Evolutionary conservation across 1,284 basidiomycete genomes (phyloP).

Genomic region (Afroboletus lepidellus): DNA sequence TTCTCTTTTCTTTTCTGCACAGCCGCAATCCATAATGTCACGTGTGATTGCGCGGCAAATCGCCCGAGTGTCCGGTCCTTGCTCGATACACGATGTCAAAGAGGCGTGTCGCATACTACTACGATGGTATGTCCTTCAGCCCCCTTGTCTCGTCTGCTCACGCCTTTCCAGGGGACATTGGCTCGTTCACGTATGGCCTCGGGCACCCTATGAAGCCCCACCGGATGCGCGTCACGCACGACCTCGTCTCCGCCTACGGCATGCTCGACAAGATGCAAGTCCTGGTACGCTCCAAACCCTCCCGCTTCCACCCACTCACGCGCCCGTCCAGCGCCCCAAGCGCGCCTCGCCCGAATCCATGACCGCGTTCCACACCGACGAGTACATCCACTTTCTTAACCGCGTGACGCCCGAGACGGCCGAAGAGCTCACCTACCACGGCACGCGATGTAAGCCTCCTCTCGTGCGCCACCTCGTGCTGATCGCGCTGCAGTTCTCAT

Average conservation of each 20-base stretch:
- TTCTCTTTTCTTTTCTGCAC: background rate
- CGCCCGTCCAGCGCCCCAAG: conserved; percentile 64
- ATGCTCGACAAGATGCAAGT: conserved; percentile 92
- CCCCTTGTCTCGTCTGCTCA: conserved; percentile 3
- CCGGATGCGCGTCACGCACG: conserved; percentile 90
- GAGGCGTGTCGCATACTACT: conserved; percentile 61
- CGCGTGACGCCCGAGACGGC: conserved; percentile 88
- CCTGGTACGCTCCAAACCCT: conserved; percentile 49
- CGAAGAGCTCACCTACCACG: conserved; percentile 81
- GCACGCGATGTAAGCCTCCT: conserved; percentile 71
- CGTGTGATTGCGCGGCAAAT: conserved; percentile 7
- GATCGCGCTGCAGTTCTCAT: conserved; percentile 62
- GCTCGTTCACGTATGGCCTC: conserved; percentile 82
- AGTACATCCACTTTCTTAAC: conserved; percentile 91
- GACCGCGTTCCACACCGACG: conserved; percentile 96
- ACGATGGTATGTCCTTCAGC: conserved; percentile 45
- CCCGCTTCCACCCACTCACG: background rate
- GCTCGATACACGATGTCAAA: no score
- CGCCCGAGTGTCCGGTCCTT: no score
- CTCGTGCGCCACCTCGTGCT: background rate
- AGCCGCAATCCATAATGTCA: conserved; percentile 17
- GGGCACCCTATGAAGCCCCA: conserved; percentile 96
- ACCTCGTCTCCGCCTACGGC: conserved; percentile 87
- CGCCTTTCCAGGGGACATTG: conserved; percentile 64
- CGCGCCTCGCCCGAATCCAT: conserved; percentile 82